These are phyloP conservation scores for Paramecium pentaurelia DNA, from an alignment of 73 alveolate genomes.

Conservation along the genomic window DNA sequence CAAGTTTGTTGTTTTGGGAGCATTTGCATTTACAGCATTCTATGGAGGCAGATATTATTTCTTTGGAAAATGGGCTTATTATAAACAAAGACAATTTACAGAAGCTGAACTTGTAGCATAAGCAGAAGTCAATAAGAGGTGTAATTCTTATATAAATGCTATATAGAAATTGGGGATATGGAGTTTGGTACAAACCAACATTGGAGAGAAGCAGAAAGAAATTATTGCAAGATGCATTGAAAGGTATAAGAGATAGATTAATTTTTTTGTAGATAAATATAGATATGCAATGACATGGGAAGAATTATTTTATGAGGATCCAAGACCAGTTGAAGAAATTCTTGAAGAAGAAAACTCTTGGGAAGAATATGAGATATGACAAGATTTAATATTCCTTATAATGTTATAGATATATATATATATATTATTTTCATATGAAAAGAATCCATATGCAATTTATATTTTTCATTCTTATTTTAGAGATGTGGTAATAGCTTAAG, in stretches of 20 bases:
- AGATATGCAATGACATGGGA: slow-evolving; percentile 56
- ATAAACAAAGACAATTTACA: slow-evolving; percentile 42
- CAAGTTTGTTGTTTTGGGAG: slow-evolving; percentile 47
- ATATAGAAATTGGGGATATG: slow-evolving; percentile 61
- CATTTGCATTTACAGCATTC: slow-evolving; percentile 22
- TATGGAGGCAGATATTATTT: slow-evolving; percentile 57
- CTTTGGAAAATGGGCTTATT: slow-evolving; percentile 60
- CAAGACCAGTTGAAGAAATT: slow-evolving; percentile 42
- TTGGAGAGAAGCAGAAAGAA: slow-evolving; percentile 53
- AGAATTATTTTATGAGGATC: slow-evolving; percentile 53
- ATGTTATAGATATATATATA: neutral
- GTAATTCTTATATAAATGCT: neutral
- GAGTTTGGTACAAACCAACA: slow-evolving; percentile 59
- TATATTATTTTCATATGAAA: neutral
- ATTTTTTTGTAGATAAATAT: slow-evolving; percentile 9
- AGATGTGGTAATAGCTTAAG: slow-evolving; percentile 16
- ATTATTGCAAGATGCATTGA: slow-evolving; percentile 29
- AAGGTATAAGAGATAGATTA: neutral
- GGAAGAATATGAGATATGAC: slow-evolving; percentile 40
- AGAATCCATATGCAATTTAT: neutral
- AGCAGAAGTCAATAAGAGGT: slow-evolving; percentile 59
- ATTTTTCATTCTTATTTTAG: neutral
- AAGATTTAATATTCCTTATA: neutral
- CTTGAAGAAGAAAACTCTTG: slow-evolving; percentile 57
- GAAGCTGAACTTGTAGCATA: slow-evolving; percentile 3